These are phyloP conservation scores for Arthrobotrys pseudoclavata DNA, from an alignment of 2,329 filamentous ascomycete species.

Conservation along the genomic window DNA sequence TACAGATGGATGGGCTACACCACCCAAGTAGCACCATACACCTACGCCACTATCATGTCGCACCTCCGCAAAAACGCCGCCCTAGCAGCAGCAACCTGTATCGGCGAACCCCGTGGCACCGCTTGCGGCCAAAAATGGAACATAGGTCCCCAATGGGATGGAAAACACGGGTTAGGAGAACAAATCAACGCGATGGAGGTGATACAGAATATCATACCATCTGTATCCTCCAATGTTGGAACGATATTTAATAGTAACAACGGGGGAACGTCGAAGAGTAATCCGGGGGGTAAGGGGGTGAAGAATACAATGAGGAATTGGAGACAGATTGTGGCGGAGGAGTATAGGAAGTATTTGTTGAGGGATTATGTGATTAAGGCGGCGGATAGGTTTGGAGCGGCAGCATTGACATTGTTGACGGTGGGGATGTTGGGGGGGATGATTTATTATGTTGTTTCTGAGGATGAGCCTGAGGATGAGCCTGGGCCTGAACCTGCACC, in stretches of 20 bases:
- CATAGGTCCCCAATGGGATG: constrained; percentile 70
- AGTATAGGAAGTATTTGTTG: constrained; percentile 11
- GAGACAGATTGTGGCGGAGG: not conserved
- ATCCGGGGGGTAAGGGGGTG: constrained; percentile 62
- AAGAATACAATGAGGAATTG: not conserved
- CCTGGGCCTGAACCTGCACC: not conserved
- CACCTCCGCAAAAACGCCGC: constrained; percentile 73
- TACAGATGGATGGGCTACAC: constrained; percentile 75
- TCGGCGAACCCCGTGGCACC: constrained; percentile 71
- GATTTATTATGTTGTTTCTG: not conserved
- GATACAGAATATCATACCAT: constrained; percentile 72
- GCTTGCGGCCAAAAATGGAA: constrained; percentile 78
- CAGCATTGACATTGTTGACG: constrained; percentile 33
- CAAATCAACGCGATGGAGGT: constrained; percentile 78
- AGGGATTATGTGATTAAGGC: constrained; percentile 30
- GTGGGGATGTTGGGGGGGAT: not conserved
- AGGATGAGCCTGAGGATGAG: not conserved
- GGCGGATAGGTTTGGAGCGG: constrained; percentile 34
- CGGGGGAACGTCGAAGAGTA: constrained; percentile 73
- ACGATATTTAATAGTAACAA: constrained; percentile 69
- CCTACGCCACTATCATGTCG: constrained; percentile 71
- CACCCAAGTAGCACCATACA: constrained; percentile 74
- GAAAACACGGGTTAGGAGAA: constrained; percentile 75
- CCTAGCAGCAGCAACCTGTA: constrained; percentile 75
- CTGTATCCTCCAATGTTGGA: constrained; percentile 64